phyloP scores from a whole-genome alignment of 768 basidiomycete genomes.

The Russula sp. region DNA sequence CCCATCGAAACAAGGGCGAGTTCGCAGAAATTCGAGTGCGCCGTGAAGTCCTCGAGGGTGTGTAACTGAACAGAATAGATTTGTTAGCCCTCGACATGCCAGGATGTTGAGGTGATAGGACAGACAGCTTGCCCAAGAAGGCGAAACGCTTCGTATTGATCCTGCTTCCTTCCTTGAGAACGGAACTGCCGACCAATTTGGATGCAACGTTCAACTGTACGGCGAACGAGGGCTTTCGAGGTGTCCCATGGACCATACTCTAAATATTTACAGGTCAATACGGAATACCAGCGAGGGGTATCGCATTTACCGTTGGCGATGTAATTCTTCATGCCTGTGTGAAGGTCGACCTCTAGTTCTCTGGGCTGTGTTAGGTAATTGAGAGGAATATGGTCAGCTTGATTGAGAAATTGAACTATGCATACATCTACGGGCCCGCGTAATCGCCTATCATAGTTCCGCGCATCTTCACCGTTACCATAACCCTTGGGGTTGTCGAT shows the following conservation, averaged over 20 bases:
- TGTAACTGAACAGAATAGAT: conserved; percentile 50
- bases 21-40: conserved; percentile 91
- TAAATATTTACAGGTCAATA: conserved; percentile 29
- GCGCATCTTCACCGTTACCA: conserved; percentile 78
- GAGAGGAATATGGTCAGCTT: not conserved
- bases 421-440: conserved; percentile 77
- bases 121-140: conserved; percentile 66
- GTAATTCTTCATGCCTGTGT: conserved; percentile 87
- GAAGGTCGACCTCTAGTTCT: conserved; percentile 81
- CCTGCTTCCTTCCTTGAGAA: conserved; percentile 54
- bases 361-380: conserved; percentile 46
- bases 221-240: conserved; percentile 71
- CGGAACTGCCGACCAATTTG: conserved; percentile 67
- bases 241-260: conserved; percentile 85
- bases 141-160: conserved; percentile 76
- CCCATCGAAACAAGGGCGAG: conserved; percentile 74
- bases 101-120: not conserved
- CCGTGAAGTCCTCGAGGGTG: conserved; percentile 82
- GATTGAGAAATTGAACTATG: conserved; percentile 5
- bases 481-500: conserved; percentile 94
- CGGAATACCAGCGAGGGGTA: not conserved
- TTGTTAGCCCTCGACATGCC: not conserved
- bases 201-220: conserved; percentile 75
- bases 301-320: conserved; percentile 26
- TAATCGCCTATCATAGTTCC: conserved; percentile 70